phyloP scores from a whole-genome alignment of 306 rosid genomes.

The Myrica gale region DNA sequence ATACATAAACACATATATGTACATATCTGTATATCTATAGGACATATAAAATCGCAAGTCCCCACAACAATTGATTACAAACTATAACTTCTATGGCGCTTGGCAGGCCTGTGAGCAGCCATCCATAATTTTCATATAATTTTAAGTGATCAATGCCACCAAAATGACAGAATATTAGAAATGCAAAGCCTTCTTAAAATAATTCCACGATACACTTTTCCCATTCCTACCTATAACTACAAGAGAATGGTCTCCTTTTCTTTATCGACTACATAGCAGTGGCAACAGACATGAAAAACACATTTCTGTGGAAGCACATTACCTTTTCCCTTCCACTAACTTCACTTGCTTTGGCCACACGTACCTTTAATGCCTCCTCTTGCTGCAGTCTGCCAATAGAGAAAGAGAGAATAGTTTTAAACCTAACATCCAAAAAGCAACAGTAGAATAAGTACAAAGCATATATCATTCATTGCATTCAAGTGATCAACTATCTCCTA shows the following conservation, averaged over 20 bases:
- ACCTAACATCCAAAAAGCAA: conserved; percentile 24
- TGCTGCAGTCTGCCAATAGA: conserved; percentile 61
- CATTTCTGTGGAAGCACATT: conserved; percentile 24
- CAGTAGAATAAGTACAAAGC: conserved; percentile 3
- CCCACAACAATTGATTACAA: neutral
- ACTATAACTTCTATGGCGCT: neutral
- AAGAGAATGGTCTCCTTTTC: conserved; percentile 15
- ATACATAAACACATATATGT: too few species aligned
- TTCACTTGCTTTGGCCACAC: conserved; percentile 68
- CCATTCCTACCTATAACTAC: neutral
- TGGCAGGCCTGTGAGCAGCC: neutral
- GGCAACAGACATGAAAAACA: conserved; percentile 19
- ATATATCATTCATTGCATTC: neutral
- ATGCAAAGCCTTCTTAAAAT: neutral
- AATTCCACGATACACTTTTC: conserved; percentile 11
- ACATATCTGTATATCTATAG: neutral
- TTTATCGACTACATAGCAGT: conserved; percentile 8
- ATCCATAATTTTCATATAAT: neutral
- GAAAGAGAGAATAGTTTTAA: conserved; percentile 4
- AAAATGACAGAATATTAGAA: neutral
- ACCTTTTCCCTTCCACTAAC: conserved; percentile 92
- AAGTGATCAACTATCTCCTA: neutral
- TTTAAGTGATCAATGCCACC: neutral
- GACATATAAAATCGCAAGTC: neutral
- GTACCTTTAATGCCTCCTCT: conserved; percentile 92